These are phyloP conservation scores for Phytophthora rubi DNA, from an alignment of 352 stramenopile species.

Conservation along the genomic window DNA sequence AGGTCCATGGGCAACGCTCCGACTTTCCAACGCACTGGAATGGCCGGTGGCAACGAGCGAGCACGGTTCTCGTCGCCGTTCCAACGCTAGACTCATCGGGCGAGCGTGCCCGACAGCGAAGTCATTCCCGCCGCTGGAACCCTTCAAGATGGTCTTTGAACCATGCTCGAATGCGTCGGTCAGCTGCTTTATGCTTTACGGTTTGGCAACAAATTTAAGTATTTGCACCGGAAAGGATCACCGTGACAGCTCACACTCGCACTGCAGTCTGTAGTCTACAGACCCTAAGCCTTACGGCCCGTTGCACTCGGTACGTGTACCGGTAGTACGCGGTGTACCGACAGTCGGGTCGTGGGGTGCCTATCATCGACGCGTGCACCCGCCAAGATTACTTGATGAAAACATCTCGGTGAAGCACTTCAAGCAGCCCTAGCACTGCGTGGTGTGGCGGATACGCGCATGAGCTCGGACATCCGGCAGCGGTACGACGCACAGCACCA, in stretches of 20 bases:
- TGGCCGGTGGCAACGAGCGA: not conserved
- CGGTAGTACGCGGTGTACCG: no score
- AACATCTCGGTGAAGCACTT: not conserved
- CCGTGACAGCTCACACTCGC: no score
- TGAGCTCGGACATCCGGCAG: not conserved
- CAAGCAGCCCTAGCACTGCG: no score
- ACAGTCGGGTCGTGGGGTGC: not conserved
- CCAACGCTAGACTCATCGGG: constrained; percentile 17
- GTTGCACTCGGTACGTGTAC: no score
- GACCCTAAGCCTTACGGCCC: no score
- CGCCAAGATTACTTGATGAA: not conserved
- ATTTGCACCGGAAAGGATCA: not conserved
- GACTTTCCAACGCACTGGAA: constrained; percentile 30
- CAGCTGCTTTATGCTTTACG: constrained; percentile 3
- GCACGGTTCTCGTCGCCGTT: constrained; percentile 11
- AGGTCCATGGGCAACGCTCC: constrained; percentile 7
- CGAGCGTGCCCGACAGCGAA: not conserved
- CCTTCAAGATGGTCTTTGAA: constrained; percentile 28
- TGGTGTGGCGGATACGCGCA: not conserved
- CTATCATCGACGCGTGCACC: not conserved
- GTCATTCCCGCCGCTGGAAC: constrained; percentile 25
- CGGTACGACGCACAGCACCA: constrained; percentile 1
- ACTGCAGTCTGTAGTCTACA: no score
- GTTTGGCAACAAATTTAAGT: no score
- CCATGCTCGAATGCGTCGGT: constrained; percentile 7